phyloP scores from a whole-genome alignment of 306 rosid genomes.

The Malus asiatica region DNA sequence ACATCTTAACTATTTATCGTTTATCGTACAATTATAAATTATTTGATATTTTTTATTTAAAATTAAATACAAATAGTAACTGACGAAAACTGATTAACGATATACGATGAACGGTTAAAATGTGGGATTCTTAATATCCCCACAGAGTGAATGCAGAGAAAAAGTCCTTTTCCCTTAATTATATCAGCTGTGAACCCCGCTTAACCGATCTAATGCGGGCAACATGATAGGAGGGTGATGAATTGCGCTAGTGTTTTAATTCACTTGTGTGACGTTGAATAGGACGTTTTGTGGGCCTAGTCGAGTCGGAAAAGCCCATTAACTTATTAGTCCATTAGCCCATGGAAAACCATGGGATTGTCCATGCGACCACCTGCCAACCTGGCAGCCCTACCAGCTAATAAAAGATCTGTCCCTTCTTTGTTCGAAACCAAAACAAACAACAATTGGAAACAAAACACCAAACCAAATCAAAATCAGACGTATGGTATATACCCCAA shows the following conservation, averaged over 20 bases:
- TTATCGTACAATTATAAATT: no score
- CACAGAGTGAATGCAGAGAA: no score
- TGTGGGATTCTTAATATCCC: no score
- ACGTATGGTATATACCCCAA: neutral
- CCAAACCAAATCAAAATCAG: neutral
- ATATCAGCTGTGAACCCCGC: neutral
- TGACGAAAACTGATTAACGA: no score
- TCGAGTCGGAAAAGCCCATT: neutral
- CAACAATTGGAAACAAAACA: neutral
- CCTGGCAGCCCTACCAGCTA: constrained; percentile 41
- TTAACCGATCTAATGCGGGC: neutral
- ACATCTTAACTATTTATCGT: accelerated
- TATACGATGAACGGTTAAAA: no score
- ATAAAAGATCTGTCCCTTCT: constrained; percentile 39
- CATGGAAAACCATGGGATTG: constrained; percentile 44
- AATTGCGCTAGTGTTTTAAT: neutral
- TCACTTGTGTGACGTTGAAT: neutral
- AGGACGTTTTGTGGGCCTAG: neutral
- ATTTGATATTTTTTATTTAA: no score
- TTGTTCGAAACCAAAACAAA: constrained; percentile 6
- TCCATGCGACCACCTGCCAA: constrained; percentile 58
- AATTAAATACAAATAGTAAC: no score
- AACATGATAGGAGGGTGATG: neutral
- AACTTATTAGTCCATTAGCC: neutral
- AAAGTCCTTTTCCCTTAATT: no score